phyloP scores from a whole-genome alignment of 768 basidiomycete species.

The Amanita pallidorosea region DNA sequence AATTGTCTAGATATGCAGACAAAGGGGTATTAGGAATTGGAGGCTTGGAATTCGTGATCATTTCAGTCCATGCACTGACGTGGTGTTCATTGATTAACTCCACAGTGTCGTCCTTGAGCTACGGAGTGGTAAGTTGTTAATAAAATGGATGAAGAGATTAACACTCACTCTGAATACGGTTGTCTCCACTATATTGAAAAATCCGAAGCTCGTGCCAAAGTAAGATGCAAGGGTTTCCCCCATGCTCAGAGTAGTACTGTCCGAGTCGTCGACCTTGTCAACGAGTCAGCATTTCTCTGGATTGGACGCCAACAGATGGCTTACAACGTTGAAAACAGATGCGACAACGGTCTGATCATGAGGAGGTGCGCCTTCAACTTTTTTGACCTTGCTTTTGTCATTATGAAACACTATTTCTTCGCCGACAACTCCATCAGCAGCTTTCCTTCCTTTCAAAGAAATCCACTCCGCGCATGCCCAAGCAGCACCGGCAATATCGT shows the following conservation, averaged over 20 bases:
- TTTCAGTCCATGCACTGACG: constrained; percentile 72
- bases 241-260: constrained; percentile 56
- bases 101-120: constrained; percentile 63
- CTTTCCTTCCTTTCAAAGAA: constrained; percentile 43
- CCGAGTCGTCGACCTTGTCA: constrained; percentile 61
- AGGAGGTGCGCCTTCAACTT: constrained; percentile 51
- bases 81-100: constrained; percentile 84
- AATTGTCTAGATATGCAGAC: constrained; percentile 72
- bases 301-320: constrained; percentile 4
- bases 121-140: constrained; percentile 2
- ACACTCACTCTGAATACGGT: constrained; percentile 50
- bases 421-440: constrained; percentile 57
- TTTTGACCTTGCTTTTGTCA: constrained; percentile 56
- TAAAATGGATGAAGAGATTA: background rate
- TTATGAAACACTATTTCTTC: constrained; percentile 58
- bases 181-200: constrained; percentile 61
- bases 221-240: constrained; percentile 57
- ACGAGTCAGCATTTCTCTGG: background rate
- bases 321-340: constrained; percentile 76
- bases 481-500: constrained; percentile 67
- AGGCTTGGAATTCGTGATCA: constrained; percentile 62
- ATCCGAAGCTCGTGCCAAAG: constrained; percentile 76
- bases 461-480: constrained; percentile 80
- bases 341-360: constrained; percentile 50
- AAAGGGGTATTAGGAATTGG: constrained; percentile 64